Evolutionary conservation across 2,329 filamentous ascomycete genomes (phyloP).

Genomic region (Venturia oleaginea): DNA sequence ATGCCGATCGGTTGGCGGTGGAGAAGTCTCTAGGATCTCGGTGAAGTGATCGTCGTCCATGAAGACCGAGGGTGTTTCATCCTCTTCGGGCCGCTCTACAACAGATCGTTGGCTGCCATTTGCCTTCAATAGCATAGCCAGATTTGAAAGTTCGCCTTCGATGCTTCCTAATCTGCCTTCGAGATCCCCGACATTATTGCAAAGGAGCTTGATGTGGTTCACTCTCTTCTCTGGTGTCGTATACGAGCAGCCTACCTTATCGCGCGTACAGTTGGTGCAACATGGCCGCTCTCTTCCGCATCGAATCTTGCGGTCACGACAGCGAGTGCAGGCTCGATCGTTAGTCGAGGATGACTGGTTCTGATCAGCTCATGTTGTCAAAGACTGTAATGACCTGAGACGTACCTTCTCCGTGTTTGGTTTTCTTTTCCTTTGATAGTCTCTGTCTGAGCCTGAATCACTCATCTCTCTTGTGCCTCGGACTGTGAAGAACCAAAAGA

Average conservation of each 20-base stretch:
- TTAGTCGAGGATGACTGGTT: conserved; percentile 3
- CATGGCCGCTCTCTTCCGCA: conserved; percentile 17
- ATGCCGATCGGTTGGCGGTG: not conserved
- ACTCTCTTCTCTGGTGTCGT: conserved; percentile 13
- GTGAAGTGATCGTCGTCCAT: not conserved
- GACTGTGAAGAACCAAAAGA: not conserved
- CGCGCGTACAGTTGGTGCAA: conserved; percentile 17
- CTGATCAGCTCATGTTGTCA: not conserved
- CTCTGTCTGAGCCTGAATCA: not conserved
- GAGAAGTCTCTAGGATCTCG: not conserved
- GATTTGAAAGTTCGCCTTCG: conserved; percentile 14
- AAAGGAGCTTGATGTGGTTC: conserved; percentile 16
- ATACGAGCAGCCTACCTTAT: conserved; percentile 14
- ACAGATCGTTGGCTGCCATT: not conserved
- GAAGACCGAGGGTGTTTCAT: not conserved
- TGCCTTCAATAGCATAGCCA: not conserved
- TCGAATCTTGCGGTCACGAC: conserved; percentile 18
- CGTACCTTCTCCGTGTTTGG: not conserved
- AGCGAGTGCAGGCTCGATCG: conserved; percentile 17
- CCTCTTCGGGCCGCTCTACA: not conserved
- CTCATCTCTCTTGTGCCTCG: not conserved
- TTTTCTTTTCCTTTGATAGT: not conserved
- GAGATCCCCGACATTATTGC: conserved; percentile 15
- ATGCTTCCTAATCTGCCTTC: conserved; percentile 15
- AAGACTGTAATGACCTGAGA: not conserved